A percentile compares a stretch with the other conserved stretches of the same genome.
Evolutionary conservation across 306 rosid genomes (phyloP).

Genomic region (Luffa acutangula): DNA sequence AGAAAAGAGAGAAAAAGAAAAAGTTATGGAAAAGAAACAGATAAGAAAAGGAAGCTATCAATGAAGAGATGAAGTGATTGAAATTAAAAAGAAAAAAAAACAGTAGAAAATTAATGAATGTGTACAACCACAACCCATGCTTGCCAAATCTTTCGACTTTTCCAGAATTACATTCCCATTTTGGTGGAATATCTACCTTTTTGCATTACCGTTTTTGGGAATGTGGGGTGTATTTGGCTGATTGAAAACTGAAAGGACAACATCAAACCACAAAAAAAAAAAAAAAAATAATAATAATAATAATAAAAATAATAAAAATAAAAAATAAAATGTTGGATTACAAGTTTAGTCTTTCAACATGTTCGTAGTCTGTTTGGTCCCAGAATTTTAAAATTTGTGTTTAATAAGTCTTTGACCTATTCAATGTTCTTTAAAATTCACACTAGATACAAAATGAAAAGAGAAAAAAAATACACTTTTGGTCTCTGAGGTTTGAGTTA

Average conservation of each 20-base stretch:
- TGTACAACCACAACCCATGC: neutral
- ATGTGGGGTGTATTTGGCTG: slow-evolving; percentile 3
- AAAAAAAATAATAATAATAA: too few species aligned
- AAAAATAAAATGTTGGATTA: neutral
- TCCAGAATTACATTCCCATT: neutral
- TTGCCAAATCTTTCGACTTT: neutral
- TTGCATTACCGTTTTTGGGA: slow-evolving; percentile 4
- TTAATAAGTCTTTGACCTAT: too few species aligned
- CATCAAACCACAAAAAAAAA: neutral
- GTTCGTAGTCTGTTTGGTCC: too few species aligned
- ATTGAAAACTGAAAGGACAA: slow-evolving; percentile 8
- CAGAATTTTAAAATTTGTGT: too few species aligned
- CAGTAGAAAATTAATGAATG: neutral
- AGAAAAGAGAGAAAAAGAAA: neutral
- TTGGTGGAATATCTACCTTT: neutral
- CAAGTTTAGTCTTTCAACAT: neutral
- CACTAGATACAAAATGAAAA: too few species aligned
- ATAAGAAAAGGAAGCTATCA: neutral
- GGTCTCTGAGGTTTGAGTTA: too few species aligned
- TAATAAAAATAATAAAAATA: neutral
- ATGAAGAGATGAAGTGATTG: neutral
- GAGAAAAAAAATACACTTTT: too few species aligned
- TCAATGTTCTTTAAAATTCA: too few species aligned
- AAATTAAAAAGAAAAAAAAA: neutral
- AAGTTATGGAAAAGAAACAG: neutral